Evolutionary conservation across 2,329 filamentous ascomycete genomes (phyloP).

Genomic region (Aspergillus ochraceus): DNA sequence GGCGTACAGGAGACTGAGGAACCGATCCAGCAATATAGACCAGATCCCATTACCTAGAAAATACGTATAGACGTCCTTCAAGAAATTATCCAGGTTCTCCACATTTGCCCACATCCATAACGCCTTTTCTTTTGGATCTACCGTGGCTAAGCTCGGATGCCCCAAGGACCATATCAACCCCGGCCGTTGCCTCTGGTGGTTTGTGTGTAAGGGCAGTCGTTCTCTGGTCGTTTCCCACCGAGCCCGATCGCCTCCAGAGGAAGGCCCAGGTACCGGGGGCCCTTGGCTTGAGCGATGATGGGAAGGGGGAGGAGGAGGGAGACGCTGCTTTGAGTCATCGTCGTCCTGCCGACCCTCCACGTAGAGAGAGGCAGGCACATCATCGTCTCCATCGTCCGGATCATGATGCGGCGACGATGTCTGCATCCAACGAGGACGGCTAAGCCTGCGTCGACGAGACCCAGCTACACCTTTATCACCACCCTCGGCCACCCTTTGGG

Average conservation of each 20-base stretch:
- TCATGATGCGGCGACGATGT: slow-evolving; percentile 33
- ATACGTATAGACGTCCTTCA: slow-evolving; percentile 83
- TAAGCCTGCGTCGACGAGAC: slow-evolving; percentile 27
- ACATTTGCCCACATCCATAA: slow-evolving; percentile 94
- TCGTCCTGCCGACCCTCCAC: slow-evolving; percentile 53
- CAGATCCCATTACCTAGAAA: slow-evolving; percentile 79
- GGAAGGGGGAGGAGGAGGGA: slow-evolving; percentile 34
- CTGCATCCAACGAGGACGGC: slow-evolving; percentile 35
- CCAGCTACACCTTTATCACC: slow-evolving; percentile 16
- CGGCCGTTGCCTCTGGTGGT: slow-evolving; percentile 19
- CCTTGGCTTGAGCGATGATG: slow-evolving; percentile 24
- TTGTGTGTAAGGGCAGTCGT: slow-evolving; percentile 40
- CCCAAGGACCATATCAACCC: slow-evolving; percentile 27
- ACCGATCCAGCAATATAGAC: slow-evolving; percentile 74
- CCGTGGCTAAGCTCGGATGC: slow-evolving; percentile 40
- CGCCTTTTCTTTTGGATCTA: slow-evolving; percentile 71
- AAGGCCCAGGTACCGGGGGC: slow-evolving; percentile 37
- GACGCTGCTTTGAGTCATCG: slow-evolving; percentile 40
- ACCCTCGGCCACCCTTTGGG: slow-evolving; percentile 20
- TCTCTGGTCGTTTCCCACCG: slow-evolving; percentile 53
- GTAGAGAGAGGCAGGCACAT: slow-evolving; percentile 64
- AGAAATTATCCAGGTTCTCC: slow-evolving; percentile 82
- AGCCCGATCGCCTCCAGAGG: slow-evolving; percentile 43
- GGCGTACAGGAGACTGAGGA: slow-evolving; percentile 70
- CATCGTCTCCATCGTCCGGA: slow-evolving; percentile 58